These are phyloP conservation scores for Hypoxylon intermedium DNA, from an alignment of 495 filamentous ascomycete genomes.

Conservation along the genomic window DNA sequence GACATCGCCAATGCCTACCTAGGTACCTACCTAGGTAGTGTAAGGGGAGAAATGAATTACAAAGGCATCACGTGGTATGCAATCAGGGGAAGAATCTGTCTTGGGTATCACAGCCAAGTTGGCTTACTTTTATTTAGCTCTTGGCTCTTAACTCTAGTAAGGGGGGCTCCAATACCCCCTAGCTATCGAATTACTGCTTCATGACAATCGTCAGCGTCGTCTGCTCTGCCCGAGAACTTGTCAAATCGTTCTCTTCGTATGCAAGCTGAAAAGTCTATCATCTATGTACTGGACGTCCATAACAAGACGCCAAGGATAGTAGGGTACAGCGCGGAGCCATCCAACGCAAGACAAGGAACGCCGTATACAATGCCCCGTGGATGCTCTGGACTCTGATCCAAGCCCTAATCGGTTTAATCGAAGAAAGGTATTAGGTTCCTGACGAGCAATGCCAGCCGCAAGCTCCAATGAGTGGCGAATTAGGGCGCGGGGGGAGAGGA, in stretches of 20 bases:
- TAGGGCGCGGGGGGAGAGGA: not conserved
- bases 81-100: not conserved
- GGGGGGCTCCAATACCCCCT: constrained; percentile 2
- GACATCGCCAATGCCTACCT: not conserved
- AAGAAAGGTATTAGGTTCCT: constrained; percentile 17
- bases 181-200: constrained; percentile 36
- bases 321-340: constrained; percentile 20
- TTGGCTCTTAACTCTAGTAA: too few species aligned
- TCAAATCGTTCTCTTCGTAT: constrained; percentile 20
- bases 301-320: constrained; percentile 12
- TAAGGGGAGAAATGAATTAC: too few species aligned
- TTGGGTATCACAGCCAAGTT: constrained; percentile 32
- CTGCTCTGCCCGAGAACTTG: constrained; percentile 9
- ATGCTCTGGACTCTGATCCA: constrained; percentile 7
- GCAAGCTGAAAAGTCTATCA: constrained; percentile 16
- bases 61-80: not conserved
- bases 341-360: constrained; percentile 23
- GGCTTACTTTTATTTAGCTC: constrained; percentile 22
- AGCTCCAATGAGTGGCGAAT: constrained; percentile 1
- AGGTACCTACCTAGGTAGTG: too few species aligned
- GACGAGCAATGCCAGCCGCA: constrained; percentile 2
- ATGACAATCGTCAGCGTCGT: constrained; percentile 30
- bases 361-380: constrained; percentile 31
- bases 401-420: not conserved
- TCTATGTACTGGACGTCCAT: constrained; percentile 25